A percentile compares a stretch with the other conserved stretches of the same genome.
These are phyloP conservation scores for Marchantia paleacea DNA, from an alignment of 225 moss, liverwort and hornwort genomes.

Conservation along the genomic window DNA sequence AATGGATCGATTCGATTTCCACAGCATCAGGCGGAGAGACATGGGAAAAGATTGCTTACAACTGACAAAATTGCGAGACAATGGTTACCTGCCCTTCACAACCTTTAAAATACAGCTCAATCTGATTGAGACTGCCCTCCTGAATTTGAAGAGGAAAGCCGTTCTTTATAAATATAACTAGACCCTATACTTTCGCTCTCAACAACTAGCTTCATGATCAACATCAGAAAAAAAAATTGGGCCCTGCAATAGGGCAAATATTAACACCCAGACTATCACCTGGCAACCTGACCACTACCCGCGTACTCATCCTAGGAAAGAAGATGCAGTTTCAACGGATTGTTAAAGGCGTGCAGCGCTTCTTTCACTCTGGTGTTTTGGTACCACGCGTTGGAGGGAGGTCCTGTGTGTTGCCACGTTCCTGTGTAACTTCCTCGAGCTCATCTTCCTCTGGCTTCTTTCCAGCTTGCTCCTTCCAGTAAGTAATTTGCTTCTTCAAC, in stretches of 20 bases:
- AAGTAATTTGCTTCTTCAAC: constrained; percentile 75
- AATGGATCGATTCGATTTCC: constrained; percentile 16
- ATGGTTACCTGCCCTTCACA: constrained; percentile 38
- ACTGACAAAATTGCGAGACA: constrained; percentile 28
- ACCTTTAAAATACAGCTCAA: constrained; percentile 53
- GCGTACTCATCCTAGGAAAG: constrained; percentile 11
- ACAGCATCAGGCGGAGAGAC: constrained; percentile 19
- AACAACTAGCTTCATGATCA: constrained; percentile 38
- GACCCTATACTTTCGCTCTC: constrained; percentile 36
- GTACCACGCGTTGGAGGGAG: constrained; percentile 2
- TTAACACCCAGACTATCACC: constrained; percentile 45
- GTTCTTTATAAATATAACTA: constrained; percentile 41
- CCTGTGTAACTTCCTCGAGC: constrained; percentile 64
- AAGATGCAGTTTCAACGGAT: constrained; percentile 32
- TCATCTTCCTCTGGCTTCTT: constrained; percentile 71
- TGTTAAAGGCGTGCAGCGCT: constrained; percentile 28
- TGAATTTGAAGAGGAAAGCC: constrained; percentile 38
- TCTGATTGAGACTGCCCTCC: constrained; percentile 39
- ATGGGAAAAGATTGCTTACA: constrained; percentile 25
- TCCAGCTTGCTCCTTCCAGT: constrained; percentile 88
- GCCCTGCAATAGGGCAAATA: constrained; percentile 39
- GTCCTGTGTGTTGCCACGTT: constrained; percentile 40
- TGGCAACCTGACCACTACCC: constrained; percentile 25
- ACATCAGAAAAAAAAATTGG: constrained; percentile 43
- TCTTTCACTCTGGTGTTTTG: constrained; percentile 49